Evolutionary conservation across 148 eudicot genomes (phyloP), one percentile per base, ranked within the genome.

Genomic region (Amaranthus palmeri): DNA sequence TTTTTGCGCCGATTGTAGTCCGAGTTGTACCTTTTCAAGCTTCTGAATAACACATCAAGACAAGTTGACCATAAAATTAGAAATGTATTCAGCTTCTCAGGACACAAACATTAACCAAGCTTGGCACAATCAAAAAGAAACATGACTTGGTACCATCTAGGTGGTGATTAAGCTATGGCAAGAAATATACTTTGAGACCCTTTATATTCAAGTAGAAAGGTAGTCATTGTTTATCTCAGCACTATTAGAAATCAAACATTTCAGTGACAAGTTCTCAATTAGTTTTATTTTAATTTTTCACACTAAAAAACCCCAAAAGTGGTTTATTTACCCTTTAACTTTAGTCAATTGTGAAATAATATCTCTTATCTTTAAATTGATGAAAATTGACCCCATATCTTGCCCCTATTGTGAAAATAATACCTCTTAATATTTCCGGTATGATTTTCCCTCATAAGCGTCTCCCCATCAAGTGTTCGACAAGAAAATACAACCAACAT

Each of bases 11-110:
- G 76, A 70, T 73, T 85, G 78, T 12, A 77, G 77, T 12, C 81
- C 58, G 14, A 63, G 70, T 69, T 80, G 84, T 65, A 83, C 85
- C 79, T 84, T 87, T 77, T 85, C 85, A 36, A 81, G 81, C 77
- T 87, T 89, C 95, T 89, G 75, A 42, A 81, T 65, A 14, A 73
- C 62, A n/a, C 25, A 56, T n/a, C 68, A 43, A 41, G 13, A 66
- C 14, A 58, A 53, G 41, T 60, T 63, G 17, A 47, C 2, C 42
- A 57, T 57, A 57, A 17, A 41, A 11, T 7, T 8, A 25, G 42
- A 46, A 64, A 4, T 8, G 17, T 5, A 64, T 11, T 46, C 52
- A 46, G 52, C 68, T 4, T 64, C 18, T 13, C 47, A n/a, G 1
- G 4, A 54, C 65, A 61, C 17, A 73, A 54, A 45, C 4, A 25